phyloP scores from a whole-genome alignment of 2,329 filamentous ascomycete species.

The Fusarium udum region DNA sequence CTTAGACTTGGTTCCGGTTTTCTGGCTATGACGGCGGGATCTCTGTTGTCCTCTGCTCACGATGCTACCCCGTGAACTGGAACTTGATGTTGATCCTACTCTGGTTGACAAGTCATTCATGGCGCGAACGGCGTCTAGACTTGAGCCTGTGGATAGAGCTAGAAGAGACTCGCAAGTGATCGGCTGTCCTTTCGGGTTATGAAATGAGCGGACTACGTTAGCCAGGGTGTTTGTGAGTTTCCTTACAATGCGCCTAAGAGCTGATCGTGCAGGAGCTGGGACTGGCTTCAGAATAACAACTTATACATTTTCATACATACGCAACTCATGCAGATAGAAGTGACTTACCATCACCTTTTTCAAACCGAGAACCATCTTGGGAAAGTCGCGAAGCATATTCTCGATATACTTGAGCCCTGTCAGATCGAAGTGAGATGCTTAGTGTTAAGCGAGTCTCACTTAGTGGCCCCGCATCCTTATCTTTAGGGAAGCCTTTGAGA shows the following conservation, averaged over 20 bases:
- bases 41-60: constrained; percentile 33
- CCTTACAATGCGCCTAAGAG: constrained; percentile 54
- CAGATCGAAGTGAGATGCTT: constrained; percentile 51
- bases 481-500: constrained; percentile 49
- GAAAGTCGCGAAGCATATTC: constrained; percentile 55
- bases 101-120: constrained; percentile 58
- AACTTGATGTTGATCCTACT: constrained; percentile 33
- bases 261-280: constrained; percentile 51
- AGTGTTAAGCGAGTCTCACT: constrained; percentile 41
- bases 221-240: constrained; percentile 55
- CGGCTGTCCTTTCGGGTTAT: constrained; percentile 44
- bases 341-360: constrained; percentile 59
- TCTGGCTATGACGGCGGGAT: constrained; percentile 18
- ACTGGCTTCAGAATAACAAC: constrained; percentile 19
- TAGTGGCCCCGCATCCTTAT: constrained; percentile 33
- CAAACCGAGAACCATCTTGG: constrained; percentile 53
- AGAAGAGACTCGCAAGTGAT: constrained; percentile 59
- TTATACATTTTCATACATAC: constrained; percentile 11
- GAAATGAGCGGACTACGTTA: constrained; percentile 48
- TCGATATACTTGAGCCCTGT: constrained; percentile 53
- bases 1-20: constrained; percentile 8
- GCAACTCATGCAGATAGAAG: neutral
- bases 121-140: constrained; percentile 58
- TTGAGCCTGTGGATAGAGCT: constrained; percentile 58
- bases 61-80: constrained; percentile 25